Conservation (phyloP, 2,329 filamentous ascomycete species). For the Beauveria brongniartii region DNA sequence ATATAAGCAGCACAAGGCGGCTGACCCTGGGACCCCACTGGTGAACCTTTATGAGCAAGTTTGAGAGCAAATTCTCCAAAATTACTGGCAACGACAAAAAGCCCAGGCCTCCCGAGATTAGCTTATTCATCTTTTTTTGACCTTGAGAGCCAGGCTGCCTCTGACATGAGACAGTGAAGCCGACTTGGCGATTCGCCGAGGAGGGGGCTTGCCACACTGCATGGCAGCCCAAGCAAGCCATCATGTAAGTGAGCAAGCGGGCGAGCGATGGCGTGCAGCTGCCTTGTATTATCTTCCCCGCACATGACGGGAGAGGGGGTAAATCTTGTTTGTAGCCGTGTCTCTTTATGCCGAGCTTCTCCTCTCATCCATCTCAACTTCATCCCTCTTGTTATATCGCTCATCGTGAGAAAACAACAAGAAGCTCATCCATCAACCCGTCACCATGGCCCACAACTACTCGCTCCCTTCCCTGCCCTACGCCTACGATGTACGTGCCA, state of each 20-base stretch:
- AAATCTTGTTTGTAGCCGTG: background rate
- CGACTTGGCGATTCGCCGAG: background rate
- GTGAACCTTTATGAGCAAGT: constrained; percentile 24
- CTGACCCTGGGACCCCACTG: background rate
- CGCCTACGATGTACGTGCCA: constrained; percentile 54
- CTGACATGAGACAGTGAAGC: background rate
- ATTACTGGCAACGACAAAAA: background rate
- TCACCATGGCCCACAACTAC: constrained; percentile 38
- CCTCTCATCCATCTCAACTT: background rate
- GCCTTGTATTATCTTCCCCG: background rate
- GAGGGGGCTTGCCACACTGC: background rate
- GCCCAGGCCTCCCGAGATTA: background rate
- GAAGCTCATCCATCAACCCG: background rate
- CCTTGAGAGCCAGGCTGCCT: background rate
- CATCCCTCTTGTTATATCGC: background rate
- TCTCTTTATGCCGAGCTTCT: background rate
- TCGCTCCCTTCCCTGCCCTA: constrained; percentile 60
- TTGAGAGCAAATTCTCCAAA: constrained; percentile 25
- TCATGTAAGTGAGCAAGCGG: constrained; percentile 1
- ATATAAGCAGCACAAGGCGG: background rate
- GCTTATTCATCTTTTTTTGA: background rate
- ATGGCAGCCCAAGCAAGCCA: background rate
- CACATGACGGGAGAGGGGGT: background rate
- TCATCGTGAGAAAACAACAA: background rate
- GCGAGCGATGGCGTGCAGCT: constrained; percentile 4